Conservation (phyloP, 108 stramenopile species). For the Cylindrotheca closterium region DNA sequence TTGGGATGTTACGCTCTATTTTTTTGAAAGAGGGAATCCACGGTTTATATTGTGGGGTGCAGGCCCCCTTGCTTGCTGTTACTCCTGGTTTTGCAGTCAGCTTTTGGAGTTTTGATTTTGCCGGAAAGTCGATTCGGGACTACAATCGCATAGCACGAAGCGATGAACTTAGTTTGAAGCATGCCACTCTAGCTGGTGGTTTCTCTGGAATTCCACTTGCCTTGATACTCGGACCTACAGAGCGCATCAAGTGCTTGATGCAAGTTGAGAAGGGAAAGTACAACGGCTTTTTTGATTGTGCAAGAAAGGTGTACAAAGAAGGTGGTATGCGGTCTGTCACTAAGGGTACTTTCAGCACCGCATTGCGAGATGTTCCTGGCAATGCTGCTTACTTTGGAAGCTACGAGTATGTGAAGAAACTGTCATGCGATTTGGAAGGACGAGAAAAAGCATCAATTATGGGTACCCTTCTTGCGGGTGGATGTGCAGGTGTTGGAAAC, state of each 20-base stretch:
- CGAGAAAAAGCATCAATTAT: constrained; percentile 40
- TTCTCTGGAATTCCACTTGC: constrained; percentile 84
- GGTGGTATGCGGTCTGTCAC: constrained; percentile 78
- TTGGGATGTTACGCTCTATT: constrained; percentile 65
- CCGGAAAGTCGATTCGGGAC: constrained; percentile 48
- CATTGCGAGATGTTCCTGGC: constrained; percentile 86
- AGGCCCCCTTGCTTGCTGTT: constrained; percentile 85
- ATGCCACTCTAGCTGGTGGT: constrained; percentile 78
- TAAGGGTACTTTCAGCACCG: constrained; percentile 77
- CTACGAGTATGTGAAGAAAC: constrained; percentile 74
- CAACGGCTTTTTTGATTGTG: constrained; percentile 77
- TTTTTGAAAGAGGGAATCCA: constrained; percentile 65
- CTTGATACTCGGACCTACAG: constrained; percentile 80
- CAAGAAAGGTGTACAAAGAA: constrained; percentile 50
- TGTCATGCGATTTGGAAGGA: constrained; percentile 32
- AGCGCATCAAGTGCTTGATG: constrained; percentile 89
- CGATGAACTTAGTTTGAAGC: constrained; percentile 52
- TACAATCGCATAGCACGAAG: constrained; percentile 20
- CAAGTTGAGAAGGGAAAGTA: constrained; percentile 78
- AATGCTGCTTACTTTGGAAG: constrained; percentile 86
- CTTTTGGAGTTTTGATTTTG: constrained; percentile 92
- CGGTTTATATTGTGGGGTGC: constrained; percentile 86
- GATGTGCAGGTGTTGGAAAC: constrained; percentile 85
- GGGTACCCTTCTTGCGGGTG: constrained; percentile 79
- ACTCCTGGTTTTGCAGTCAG: constrained; percentile 89